These are phyloP conservation scores for Phytopythium oedochilum DNA, from an alignment of 352 stramenopile genomes.

Conservation along the genomic window DNA sequence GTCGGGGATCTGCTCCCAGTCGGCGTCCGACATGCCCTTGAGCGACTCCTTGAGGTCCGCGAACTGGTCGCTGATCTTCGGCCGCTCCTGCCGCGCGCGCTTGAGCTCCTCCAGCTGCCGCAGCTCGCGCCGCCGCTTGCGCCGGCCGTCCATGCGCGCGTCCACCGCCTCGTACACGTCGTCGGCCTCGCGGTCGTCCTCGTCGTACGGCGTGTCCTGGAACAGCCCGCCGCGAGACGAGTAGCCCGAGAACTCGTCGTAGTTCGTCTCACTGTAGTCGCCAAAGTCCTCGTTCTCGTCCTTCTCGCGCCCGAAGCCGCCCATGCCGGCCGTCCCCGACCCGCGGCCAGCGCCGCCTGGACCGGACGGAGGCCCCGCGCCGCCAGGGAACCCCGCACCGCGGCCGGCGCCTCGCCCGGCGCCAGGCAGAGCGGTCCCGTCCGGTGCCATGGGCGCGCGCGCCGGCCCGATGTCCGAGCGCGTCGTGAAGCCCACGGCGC, in stretches of 20 bases:
- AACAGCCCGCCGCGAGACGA: conserved; percentile 75
- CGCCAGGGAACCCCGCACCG: conserved; percentile 13
- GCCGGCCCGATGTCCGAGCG: conserved; percentile 95
- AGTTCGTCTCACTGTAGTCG: conserved; percentile 91
- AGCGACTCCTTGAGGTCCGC: conserved; percentile 95
- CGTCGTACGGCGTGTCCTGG: conserved; percentile 92
- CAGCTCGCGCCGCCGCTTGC: conserved; percentile 87
- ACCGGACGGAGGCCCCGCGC: conserved; percentile 5
- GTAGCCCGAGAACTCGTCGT: conserved; percentile 90
- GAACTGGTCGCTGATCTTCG: conserved; percentile 97
- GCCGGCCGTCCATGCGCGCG: conserved; percentile 92
- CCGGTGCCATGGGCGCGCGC: conserved; percentile 49
- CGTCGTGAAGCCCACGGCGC: conserved; percentile 96
- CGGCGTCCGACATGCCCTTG: conserved; percentile 86
- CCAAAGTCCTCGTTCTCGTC: conserved; percentile 86
- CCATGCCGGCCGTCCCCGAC: conserved; percentile 75
- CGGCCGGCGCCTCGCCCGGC: conserved; percentile 63
- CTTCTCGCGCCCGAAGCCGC: conserved; percentile 78
- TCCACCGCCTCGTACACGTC: conserved; percentile 95
- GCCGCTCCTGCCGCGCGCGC: conserved; percentile 77
- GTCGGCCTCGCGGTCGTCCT: conserved; percentile 97
- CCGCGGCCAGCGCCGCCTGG: conserved; percentile 45
- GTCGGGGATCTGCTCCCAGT: conserved; percentile 97
- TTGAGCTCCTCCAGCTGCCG: conserved; percentile 84
- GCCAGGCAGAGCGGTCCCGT: conserved; percentile 49